phyloP scores from a whole-genome alignment of 345 rosid genomes.

The Acer saccharum region DNA sequence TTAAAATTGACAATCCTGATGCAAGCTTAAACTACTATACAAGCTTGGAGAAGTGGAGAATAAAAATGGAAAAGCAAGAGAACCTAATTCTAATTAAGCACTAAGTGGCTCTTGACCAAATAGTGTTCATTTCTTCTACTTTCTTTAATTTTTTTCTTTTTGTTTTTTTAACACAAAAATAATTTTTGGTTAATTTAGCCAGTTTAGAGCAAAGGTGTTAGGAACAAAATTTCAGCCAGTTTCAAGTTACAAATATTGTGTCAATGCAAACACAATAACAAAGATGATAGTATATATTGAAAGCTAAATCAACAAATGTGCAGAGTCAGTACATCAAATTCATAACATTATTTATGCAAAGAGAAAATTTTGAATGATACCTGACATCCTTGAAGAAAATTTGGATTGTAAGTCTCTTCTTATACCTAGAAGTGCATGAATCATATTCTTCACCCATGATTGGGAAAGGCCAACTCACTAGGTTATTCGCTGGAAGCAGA shows the following conservation, averaged over 20 bases:
- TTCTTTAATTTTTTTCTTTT: too few relatives aligned
- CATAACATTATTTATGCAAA: background rate
- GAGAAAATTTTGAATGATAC: slow-evolving; percentile 30
- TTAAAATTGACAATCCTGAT: background rate
- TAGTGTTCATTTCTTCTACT: background rate
- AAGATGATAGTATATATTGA: background rate
- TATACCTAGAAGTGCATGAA: slow-evolving; percentile 21
- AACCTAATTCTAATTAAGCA: background rate
- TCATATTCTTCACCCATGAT: slow-evolving; percentile 53
- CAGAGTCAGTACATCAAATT: background rate
- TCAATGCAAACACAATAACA: background rate
- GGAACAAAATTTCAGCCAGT: background rate
- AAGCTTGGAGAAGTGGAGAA: background rate
- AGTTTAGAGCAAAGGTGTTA: background rate
- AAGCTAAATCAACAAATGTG: background rate
- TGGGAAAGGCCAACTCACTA: background rate
- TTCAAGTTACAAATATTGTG: background rate
- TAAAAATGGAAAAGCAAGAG: too few relatives aligned
- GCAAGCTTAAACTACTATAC: background rate
- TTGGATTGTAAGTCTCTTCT: slow-evolving; percentile 42
- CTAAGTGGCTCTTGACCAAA: background rate
- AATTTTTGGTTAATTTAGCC: background rate
- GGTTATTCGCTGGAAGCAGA: slow-evolving; percentile 5
- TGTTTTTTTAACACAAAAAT: background rate
- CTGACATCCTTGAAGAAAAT: slow-evolving; percentile 68